These are phyloP conservation scores for Dissophora globulifera DNA, from an alignment of 192 early-diverging fungal genomes.

Conservation along the genomic window DNA sequence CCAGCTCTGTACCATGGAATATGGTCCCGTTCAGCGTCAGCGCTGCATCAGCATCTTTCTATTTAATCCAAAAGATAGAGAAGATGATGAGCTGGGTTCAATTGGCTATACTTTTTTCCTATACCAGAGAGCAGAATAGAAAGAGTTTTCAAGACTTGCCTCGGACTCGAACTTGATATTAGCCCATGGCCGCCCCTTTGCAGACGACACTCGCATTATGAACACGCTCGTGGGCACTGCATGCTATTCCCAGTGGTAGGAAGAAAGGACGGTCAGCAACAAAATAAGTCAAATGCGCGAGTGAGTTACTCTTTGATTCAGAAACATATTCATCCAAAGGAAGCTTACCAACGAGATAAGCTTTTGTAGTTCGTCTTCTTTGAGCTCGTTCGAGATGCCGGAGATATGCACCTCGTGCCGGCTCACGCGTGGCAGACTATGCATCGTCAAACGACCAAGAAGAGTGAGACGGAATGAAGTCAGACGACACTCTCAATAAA, in stretches of 20 bases:
- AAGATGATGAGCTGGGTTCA: no score
- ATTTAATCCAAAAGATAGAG: no score
- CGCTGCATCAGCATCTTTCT: constrained; percentile 29
- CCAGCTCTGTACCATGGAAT: constrained; percentile 25
- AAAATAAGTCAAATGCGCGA: no score
- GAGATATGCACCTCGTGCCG: constrained; percentile 36
- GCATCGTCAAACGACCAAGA: not conserved
- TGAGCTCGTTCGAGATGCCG: constrained; percentile 24
- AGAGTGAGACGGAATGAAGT: not conserved
- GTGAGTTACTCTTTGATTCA: no score
- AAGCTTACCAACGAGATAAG: constrained; percentile 20
- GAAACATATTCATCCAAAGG: no score
- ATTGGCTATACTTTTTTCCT: no score
- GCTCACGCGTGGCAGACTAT: constrained; percentile 39
- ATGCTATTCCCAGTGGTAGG: constrained; percentile 7
- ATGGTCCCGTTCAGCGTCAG: constrained; percentile 27
- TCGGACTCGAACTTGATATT: constrained; percentile 41
- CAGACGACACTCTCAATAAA: not conserved
- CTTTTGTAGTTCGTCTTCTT: constrained; percentile 33
- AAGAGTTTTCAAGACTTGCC: not conserved
- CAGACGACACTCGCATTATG: not conserved
- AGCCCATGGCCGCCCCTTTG: constrained; percentile 19
- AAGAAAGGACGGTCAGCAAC: no score
- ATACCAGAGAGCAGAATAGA: not conserved
- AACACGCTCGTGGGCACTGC: constrained; percentile 11